Evolutionary conservation across 352 stramenopile species (phyloP).

Genomic region (Globisporangium nodosum): DNA sequence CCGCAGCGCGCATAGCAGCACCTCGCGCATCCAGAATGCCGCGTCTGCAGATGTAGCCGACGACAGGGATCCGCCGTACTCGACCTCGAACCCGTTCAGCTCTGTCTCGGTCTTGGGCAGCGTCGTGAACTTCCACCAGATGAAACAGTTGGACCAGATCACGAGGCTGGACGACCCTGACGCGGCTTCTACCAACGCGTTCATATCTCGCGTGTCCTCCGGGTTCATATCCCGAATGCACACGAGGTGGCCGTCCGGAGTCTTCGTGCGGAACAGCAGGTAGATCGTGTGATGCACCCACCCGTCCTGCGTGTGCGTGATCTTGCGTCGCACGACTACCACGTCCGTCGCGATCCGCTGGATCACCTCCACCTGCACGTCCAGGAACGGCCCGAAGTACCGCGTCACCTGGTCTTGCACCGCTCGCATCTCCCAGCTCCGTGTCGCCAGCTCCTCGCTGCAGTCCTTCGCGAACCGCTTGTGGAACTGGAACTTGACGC

Average conservation of each 20-base stretch:
- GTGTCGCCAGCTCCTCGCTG: slow-evolving; percentile 38
- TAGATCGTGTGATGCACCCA: slow-evolving; percentile 72
- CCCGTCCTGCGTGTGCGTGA: slow-evolving; percentile 43
- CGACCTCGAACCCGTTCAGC: slow-evolving; percentile 38
- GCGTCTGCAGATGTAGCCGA: slow-evolving; percentile 33
- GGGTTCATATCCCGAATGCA: slow-evolving; percentile 65
- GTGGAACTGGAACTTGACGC: slow-evolving; percentile 59
- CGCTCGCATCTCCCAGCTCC: slow-evolving; percentile 49
- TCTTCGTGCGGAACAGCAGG: slow-evolving; percentile 65
- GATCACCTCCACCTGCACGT: slow-evolving; percentile 46
- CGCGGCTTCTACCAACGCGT: slow-evolving; percentile 12
- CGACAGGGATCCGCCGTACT: slow-evolving; percentile 46
- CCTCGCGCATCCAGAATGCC: slow-evolving; percentile 56
- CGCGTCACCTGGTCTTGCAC: slow-evolving; percentile 48
- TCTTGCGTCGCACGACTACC: slow-evolving; percentile 48
- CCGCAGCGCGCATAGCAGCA: slow-evolving; percentile 40
- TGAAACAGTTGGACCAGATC: slow-evolving; percentile 62
- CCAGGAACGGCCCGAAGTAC: slow-evolving; percentile 49
- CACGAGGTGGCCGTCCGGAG: slow-evolving; percentile 51
- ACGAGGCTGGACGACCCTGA: slow-evolving; percentile 21
- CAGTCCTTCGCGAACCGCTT: slow-evolving; percentile 49
- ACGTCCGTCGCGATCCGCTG: slow-evolving; percentile 48
- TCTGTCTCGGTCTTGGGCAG: slow-evolving; percentile 24
- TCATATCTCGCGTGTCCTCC: slow-evolving; percentile 26
- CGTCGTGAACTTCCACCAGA: slow-evolving; percentile 60